These are phyloP conservation scores for Abrus pulchellus DNA, from an alignment of 306 rosid species.

Conservation along the genomic window DNA sequence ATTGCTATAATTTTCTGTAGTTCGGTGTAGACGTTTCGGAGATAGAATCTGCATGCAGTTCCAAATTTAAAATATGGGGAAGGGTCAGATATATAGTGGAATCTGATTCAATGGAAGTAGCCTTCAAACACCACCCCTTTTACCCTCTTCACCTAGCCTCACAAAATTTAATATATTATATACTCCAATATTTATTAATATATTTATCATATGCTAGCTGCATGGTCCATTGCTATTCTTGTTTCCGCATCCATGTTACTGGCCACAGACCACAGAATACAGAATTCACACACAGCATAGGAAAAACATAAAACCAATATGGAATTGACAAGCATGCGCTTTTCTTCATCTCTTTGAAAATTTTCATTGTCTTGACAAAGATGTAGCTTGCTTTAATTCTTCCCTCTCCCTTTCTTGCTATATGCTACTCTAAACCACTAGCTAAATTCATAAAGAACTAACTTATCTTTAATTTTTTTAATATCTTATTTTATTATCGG, in stretches of 20 bases:
- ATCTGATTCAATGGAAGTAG: slow-evolving; percentile 54
- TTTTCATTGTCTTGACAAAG: slow-evolving; percentile 44
- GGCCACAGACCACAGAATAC: slow-evolving; percentile 35
- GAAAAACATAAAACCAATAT: slow-evolving; percentile 32
- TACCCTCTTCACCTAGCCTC: background rate
- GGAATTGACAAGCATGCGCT: slow-evolving; percentile 46
- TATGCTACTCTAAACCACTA: slow-evolving; percentile 25
- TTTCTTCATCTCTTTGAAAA: slow-evolving; percentile 27
- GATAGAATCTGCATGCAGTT: slow-evolving; percentile 45
- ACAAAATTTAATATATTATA: slow-evolving; percentile 1
- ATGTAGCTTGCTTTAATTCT: slow-evolving; percentile 37
- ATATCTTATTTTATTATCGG: too few relatives aligned
- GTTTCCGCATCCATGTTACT: slow-evolving; percentile 64
- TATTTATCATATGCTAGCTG: background rate
- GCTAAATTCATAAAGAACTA: background rate
- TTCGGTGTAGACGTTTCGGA: slow-evolving; percentile 41
- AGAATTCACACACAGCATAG: slow-evolving; percentile 20
- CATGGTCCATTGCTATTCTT: slow-evolving; percentile 55
- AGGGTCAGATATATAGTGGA: slow-evolving; percentile 40
- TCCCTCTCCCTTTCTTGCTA: background rate
- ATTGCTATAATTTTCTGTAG: slow-evolving; percentile 43
- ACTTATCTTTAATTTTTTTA: background rate
- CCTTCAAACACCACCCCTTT: slow-evolving; percentile 1
- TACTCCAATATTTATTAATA: background rate
- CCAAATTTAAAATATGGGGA: background rate